Evolutionary conservation across 768 basidiomycete species (phyloP), one percentile per base, ranked within the genome.

Genomic region (Boletus speciosus): DNA sequence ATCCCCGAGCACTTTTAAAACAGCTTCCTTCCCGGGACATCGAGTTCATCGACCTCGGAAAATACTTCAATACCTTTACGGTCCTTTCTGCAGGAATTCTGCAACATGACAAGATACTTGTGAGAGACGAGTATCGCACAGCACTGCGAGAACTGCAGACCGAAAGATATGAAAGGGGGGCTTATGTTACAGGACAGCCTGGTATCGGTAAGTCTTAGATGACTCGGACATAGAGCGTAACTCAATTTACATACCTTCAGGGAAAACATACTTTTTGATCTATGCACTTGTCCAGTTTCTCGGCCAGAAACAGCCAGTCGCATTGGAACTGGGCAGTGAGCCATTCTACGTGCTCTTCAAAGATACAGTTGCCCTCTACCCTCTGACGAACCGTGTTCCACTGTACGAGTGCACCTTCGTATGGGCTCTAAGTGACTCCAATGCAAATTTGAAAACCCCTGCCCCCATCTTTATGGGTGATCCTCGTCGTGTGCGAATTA

Each of bases 341-440:
- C 12, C 10, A 16, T 37, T 3, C 9, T 55, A 55, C 8, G 1
- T 19, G 1, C 14, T 49, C 19, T 49, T 49, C 8, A 14, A 6
- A 3, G 7, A 12, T 2, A 5, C 5, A 8, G 11, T 23, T 1
- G 2, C 27, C 14, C 0, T 3, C 9, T 9, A 40, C 15, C 3
- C 38, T 31, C 1, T 27, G 6, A 4, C 0, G 1, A 1, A 9
- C 0, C 5, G 0, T 0, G 0, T 0, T 1, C 38, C 29, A 3
- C 5, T 49, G 12, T 2, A 15, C 2, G 1, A 10, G 5, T 19
- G 25, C 6, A 4, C 1, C 2, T n/a, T 37, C 4, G 25, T 49
- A 3, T 49, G 47, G 47, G 47, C 27, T 4, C 27, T 49, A n/a
- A 19, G 10, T 6, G 47, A 39, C 7, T 49, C 37, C 25, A 38